These are phyloP conservation scores for Misopates orontium DNA, from an alignment of 257 asterid species.

Conservation along the genomic window DNA sequence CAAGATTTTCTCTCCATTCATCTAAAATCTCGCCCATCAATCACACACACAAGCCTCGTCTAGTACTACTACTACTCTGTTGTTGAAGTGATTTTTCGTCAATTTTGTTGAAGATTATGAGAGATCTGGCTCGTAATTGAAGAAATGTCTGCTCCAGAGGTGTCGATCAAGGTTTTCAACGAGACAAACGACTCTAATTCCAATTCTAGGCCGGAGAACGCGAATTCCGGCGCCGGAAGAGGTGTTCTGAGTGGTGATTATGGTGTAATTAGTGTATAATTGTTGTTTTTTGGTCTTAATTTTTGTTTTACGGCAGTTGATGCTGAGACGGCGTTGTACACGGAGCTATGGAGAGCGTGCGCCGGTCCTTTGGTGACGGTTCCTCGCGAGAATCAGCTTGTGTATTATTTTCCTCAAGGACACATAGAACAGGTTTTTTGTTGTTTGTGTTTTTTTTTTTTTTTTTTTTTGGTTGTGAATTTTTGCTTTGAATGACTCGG, in stretches of 20 bases:
- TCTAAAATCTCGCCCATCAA: not conserved
- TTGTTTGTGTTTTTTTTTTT: too few species aligned
- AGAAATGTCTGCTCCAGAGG: conserved; percentile 26
- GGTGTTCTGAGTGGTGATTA: conserved; percentile 29
- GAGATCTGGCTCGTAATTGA: conserved; percentile 14
- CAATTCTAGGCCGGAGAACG: conserved; percentile 30
- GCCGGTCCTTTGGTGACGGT: conserved; percentile 97
- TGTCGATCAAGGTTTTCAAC: conserved; percentile 55
- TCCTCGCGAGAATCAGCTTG: conserved; percentile 78
- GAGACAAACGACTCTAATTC: conserved; percentile 43
- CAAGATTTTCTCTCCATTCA: conserved; percentile 10
- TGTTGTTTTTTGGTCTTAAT: not conserved
- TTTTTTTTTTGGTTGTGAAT: not conserved
- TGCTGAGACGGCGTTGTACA: conserved; percentile 76
- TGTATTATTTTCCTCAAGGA: conserved; percentile 94
- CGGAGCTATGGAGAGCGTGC: conserved; percentile 94
- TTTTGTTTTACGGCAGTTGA: conserved; percentile 41
- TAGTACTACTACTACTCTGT: not conserved
- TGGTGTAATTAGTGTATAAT: not conserved
- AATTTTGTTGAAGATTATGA: not conserved
- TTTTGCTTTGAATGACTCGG: not conserved
- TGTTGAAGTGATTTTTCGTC: conserved; percentile 3
- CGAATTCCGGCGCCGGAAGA: conserved; percentile 47
- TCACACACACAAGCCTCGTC: conserved; percentile 5
- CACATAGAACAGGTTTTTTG: conserved; percentile 93